Percentiles rank a stretch among this genome's conserved stretches.
These are phyloP conservation scores for Paspalum notatum DNA, from an alignment of 176 grass and related monocot species.

Conservation along the genomic window DNA sequence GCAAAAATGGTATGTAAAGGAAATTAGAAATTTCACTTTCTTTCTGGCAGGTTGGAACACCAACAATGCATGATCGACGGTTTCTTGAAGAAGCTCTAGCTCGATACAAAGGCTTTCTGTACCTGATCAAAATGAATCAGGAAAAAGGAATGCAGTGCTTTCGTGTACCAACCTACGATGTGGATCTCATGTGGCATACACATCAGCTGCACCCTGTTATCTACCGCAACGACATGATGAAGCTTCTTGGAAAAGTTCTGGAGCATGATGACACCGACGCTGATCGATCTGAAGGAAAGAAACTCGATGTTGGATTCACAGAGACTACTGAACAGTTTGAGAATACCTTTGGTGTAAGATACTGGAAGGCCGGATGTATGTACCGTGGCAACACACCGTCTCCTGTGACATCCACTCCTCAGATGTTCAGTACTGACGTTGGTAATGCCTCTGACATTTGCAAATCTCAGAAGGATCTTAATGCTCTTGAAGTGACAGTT, in stretches of 20 bases:
- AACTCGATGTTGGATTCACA: conserved; percentile 78
- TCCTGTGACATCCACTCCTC: conserved; percentile 58
- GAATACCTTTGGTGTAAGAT: conserved; percentile 76
- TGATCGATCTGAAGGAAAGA: conserved; percentile 84
- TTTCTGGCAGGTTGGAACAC: conserved; percentile 65
- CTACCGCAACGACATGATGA: conserved; percentile 73
- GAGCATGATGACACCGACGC: conserved; percentile 94
- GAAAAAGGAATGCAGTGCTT: conserved; percentile 78
- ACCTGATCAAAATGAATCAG: conserved; percentile 83
- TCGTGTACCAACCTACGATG: conserved; percentile 82
- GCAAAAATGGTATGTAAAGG: not conserved
- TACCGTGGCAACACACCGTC: conserved; percentile 72
- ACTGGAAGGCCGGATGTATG: conserved; percentile 88
- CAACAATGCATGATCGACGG: conserved; percentile 53
- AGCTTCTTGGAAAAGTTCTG: conserved; percentile 81
- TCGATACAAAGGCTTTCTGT: conserved; percentile 89
- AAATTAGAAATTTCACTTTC: conserved; percentile 25
- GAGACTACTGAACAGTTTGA: conserved; percentile 77
- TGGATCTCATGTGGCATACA: conserved; percentile 95
- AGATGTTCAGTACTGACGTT: conserved; percentile 27
- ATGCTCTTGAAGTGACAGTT: conserved; percentile 41
- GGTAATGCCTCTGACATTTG: conserved; percentile 2
- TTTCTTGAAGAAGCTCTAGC: conserved; percentile 80
- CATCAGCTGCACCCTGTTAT: conserved; percentile 76
- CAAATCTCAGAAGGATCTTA: conserved; percentile 46